Evolutionary conservation across 441 rosid species (phyloP).

Genomic region (Codiaeum variegatum): DNA sequence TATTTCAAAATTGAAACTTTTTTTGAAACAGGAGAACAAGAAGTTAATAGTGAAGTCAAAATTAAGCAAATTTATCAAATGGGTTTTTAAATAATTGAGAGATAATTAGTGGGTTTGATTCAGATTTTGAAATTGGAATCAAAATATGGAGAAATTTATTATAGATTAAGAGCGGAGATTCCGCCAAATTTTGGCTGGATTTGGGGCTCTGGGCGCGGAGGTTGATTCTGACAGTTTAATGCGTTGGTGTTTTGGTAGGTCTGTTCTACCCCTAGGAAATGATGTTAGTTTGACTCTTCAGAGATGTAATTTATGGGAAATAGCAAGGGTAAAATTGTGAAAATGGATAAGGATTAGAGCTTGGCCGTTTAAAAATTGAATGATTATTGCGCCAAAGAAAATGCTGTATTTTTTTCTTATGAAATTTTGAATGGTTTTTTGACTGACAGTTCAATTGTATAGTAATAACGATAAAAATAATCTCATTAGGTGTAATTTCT

Average conservation of each 20-base stretch:
- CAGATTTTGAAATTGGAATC: background rate
- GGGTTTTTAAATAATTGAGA: no score
- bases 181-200: slow-evolving; percentile 16
- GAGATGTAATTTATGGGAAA: background rate
- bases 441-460: no score
- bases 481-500: no score
- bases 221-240: background rate
- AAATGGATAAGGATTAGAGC: background rate
- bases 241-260: background rate
- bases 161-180: background rate
- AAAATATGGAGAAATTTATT: no score
- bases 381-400: background rate
- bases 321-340: background rate
- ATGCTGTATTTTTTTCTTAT: no score
- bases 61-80: background rate
- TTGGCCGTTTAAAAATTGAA: background rate
- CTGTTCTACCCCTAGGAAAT: no score
- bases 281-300: background rate
- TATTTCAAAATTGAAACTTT: background rate
- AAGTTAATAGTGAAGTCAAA: background rate
- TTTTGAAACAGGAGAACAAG: background rate
- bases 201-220: background rate
- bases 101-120: background rate
- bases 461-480: no score
- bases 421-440: no score